A percentile compares a stretch with the other conserved stretches of the same genome.
Evolutionary conservation across 805 yeast species (phyloP).

Genomic region (Nakazawaea peltata): DNA sequence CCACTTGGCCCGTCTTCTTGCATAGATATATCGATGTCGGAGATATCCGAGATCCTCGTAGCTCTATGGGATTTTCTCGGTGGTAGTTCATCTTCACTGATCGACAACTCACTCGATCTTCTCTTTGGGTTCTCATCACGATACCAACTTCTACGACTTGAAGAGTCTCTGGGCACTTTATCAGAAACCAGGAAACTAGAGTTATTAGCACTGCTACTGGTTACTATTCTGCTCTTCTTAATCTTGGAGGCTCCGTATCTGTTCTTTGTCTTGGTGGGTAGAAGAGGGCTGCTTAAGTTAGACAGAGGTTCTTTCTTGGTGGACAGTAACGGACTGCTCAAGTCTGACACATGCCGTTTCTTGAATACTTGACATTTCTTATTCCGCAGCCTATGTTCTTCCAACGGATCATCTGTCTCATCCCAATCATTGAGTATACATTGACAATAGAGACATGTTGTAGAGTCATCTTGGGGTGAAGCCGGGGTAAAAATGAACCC

Average conservation of each 20-base stretch:
- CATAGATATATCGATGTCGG: constrained; percentile 4
- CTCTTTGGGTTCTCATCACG: constrained; percentile 31
- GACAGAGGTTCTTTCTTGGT: neutral
- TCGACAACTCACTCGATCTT: neutral
- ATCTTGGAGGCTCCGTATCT: constrained; percentile 7
- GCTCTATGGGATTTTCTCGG: neutral
- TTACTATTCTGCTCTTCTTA: constrained; percentile 5
- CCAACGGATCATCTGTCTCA: constrained; percentile 49
- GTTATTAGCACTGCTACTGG: constrained; percentile 2
- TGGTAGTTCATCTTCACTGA: neutral
- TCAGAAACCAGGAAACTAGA: constrained; percentile 1
- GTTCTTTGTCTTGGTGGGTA: neutral
- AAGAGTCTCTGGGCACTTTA: neutral
- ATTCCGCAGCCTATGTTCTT: constrained; percentile 43
- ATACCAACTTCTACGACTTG: constrained; percentile 6
- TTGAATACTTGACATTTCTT: constrained; percentile 34
- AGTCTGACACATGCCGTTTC: no score
- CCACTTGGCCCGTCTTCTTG: neutral
- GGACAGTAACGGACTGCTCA: no score
- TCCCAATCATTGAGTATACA: constrained; percentile 69
- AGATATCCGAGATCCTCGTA: neutral
- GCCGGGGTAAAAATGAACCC: constrained; percentile 59
- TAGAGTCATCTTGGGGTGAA: constrained; percentile 40
- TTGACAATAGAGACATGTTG: constrained; percentile 59
- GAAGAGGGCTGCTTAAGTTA: no score